phyloP scores from a whole-genome alignment of 768 basidiomycete species.

The Psilocybe cyanescens region DNA sequence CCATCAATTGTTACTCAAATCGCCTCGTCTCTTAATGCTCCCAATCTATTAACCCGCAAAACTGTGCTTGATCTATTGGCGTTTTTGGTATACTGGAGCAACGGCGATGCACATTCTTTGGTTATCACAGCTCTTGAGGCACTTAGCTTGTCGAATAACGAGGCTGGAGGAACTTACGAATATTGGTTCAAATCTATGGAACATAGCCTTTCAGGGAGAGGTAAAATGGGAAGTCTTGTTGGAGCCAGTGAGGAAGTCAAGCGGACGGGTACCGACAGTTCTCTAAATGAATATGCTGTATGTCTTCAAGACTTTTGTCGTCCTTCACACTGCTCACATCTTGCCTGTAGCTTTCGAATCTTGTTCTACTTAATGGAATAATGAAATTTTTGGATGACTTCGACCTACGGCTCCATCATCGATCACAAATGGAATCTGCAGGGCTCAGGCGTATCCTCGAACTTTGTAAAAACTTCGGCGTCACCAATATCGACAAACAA shows the following conservation, averaged over 20 bases:
- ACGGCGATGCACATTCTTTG: conserved; percentile 59
- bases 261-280: conserved; percentile 63
- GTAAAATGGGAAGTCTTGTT: conserved; percentile 94
- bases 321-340: conserved; percentile 6
- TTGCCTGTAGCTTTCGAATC: conserved; percentile 61
- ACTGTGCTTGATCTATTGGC: conserved; percentile 78
- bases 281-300: conserved; percentile 87
- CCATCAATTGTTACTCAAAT: conserved; percentile 78
- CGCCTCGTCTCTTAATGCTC: conserved; percentile 80
- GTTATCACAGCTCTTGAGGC: conserved; percentile 79
- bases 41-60: conserved; percentile 79
- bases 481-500: conserved; percentile 67
- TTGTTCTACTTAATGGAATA: conserved; percentile 74
- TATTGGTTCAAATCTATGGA: conserved; percentile 92
- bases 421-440: conserved; percentile 87
- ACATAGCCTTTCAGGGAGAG: conserved; percentile 75
- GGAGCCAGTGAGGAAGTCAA: conserved; percentile 93
- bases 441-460: conserved; percentile 77
- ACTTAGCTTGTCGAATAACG: conserved; percentile 70
- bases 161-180: conserved; percentile 66
- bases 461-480: conserved; percentile 68
- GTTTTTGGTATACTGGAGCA: conserved; percentile 71
- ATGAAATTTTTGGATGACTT: conserved; percentile 72
- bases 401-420: conserved; percentile 84
- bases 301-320: conserved; percentile 28